Percentiles rank a stretch among this genome's conserved stretches.
phyloP scores from a whole-genome alignment of 352 stramenopile species.

The Salisapilia sapeloensis region DNA sequence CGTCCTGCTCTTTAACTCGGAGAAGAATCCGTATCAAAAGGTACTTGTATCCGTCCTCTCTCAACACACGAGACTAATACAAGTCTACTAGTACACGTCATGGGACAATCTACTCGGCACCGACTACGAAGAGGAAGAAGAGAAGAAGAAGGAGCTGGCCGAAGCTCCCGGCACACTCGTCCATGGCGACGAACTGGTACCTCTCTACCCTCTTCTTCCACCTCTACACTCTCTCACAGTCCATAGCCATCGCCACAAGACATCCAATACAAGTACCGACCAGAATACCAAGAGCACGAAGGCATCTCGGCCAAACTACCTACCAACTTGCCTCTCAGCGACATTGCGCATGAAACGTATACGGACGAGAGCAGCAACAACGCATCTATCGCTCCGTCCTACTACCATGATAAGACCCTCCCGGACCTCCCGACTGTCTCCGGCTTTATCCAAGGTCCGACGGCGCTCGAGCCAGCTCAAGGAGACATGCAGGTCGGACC shows the following conservation, averaged over 20 bases:
- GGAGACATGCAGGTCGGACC: constrained; percentile 46
- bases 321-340: constrained; percentile 58
- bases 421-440: constrained; percentile 45
- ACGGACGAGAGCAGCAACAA: constrained; percentile 23
- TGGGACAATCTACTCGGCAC: constrained; percentile 77
- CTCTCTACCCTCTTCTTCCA: constrained; percentile 2
- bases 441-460: constrained; percentile 45
- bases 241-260: constrained; percentile 32
- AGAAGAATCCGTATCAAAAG: constrained; percentile 80
- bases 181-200: constrained; percentile 60
- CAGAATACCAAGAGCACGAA: constrained; percentile 40
- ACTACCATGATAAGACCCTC: constrained; percentile 68
- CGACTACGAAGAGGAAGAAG: constrained; percentile 77
- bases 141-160: constrained; percentile 67
- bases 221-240: constrained; percentile 1
- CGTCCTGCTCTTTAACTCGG: constrained; percentile 77
- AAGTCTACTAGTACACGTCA: constrained; percentile 48
- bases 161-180: constrained; percentile 63
- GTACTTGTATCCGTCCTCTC: constrained; percentile 7
- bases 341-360: constrained; percentile 70
- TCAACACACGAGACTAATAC: background rate
- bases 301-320: constrained; percentile 59
- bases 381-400: constrained; percentile 60
- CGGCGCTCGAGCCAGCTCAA: constrained; percentile 34
- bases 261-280: constrained; percentile 69